Conservation (phyloP, 2,329 filamentous ascomycete genomes). For the Ophiostoma pallidulum region DNA sequence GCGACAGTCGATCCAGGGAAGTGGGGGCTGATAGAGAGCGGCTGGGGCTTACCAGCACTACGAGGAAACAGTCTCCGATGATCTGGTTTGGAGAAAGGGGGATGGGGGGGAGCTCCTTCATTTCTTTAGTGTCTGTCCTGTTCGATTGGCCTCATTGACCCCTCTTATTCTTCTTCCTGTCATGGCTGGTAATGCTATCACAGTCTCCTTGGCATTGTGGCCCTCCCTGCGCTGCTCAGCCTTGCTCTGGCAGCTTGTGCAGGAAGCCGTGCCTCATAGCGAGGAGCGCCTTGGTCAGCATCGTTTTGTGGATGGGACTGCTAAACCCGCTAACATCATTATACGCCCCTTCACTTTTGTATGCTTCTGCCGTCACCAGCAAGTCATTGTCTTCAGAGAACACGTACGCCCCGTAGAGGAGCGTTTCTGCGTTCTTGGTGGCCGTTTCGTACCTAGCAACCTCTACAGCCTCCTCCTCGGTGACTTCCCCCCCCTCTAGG, state of each 20-base stretch:
- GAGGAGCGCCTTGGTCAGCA: background rate
- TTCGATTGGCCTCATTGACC: background rate
- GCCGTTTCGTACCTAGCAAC: background rate
- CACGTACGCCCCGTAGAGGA: background rate
- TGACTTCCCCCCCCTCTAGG: no score
- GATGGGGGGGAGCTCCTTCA: no score
- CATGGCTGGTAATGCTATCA: background rate
- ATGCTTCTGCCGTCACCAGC: constrained; percentile 2
- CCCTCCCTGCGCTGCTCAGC: background rate
- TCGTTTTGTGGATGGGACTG: no score
- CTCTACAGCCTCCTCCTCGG: no score
- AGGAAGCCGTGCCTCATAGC: background rate
- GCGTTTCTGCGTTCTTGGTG: background rate
- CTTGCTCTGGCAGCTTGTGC: background rate
- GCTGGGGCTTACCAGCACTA: no score
- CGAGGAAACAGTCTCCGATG: no score
- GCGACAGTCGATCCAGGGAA: no score
- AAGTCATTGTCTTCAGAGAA: background rate
- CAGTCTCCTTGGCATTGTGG: background rate
- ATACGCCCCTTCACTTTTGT: background rate
- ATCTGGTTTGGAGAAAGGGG: no score
- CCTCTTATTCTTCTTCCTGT: constrained; percentile 1
- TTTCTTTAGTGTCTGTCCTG: no score
- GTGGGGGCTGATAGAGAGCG: no score
- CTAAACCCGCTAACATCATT: no score